Evolutionary conservation across 2,329 filamentous ascomycete genomes (phyloP), one percentile per base, ranked within the genome.

Genomic region (Arthrobotrys sphaeroides): DNA sequence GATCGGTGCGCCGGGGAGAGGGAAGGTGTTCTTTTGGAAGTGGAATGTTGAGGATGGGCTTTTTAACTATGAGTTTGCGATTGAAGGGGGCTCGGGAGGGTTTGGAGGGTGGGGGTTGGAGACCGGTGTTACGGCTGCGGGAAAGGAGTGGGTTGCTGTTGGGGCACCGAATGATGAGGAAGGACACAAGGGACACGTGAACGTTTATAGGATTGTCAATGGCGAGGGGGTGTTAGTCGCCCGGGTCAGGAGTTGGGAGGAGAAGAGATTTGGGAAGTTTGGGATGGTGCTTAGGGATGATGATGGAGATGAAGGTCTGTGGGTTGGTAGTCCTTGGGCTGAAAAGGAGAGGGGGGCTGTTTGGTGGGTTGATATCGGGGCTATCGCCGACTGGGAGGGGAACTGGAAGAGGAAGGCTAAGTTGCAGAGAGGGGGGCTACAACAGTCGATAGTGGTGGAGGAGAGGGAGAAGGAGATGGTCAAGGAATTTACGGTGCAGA

Each of bases 361-460:
- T 40, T 80, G 79, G 79, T 78, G 76, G 77, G 60, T 78, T 47
- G 77, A 78, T 78, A 62, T 80, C n/a, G 74, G 72, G 13, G 69
- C 42, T 3, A 47, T 78, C 28, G 43, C 76, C 12, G 53, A 51
- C 16, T 42, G 49, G 57, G 59, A 43, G 10, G 62, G n/a, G 13
- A n/a, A 60, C 31, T 53, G 47, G 28, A 55, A 53, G 45, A 40
- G 33, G 45, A 31, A 51, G 5, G 28, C 69, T 12, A 62, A 47
- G 24, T 28, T 33, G 31, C 18, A 45, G 1, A n/a, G n/a, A 38
- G 49, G 45, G 55, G 36, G 5, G 24, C 31, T n/a, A 24, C 10
- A 3, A 36, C 51, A 55, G 28, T 38, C 28, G 3, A 18, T 66
- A 9, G 33, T 55, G 4, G 26, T 33, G 13, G 55, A 74, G 26